A percentile compares a stretch with the other conserved stretches of the same genome.
Evolutionary conservation across 768 basidiomycete genomes (phyloP).

Genomic region (Mycena venus): DNA sequence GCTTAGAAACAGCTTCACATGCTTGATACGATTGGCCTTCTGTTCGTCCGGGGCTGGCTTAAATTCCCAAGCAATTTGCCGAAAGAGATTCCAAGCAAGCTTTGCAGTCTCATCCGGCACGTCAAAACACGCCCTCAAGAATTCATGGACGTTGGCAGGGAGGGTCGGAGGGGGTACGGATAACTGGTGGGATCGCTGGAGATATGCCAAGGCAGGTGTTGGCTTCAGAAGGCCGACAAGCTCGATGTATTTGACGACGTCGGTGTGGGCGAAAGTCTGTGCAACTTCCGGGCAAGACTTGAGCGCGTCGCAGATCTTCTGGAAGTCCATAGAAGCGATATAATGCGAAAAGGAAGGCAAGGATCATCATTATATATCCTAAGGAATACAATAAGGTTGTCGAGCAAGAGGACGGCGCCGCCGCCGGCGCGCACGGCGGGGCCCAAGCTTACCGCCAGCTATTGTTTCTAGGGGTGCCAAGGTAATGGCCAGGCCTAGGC

Average conservation of each 20-base stretch:
- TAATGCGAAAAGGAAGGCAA: neutral
- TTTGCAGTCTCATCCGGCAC: slow-evolving; percentile 11
- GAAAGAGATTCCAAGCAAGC: slow-evolving; percentile 2
- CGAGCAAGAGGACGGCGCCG: neutral
- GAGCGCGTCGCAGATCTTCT: neutral
- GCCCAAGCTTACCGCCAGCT: neutral
- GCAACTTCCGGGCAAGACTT: neutral
- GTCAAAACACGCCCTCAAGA: slow-evolving; percentile 7
- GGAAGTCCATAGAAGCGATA: neutral
- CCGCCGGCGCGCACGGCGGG: neutral
- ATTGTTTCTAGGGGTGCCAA: too few species aligned
- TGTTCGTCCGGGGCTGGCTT: slow-evolving; percentile 6
- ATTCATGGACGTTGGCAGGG: slow-evolving; percentile 11
- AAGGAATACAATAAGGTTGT: neutral
- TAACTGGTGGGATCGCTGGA: neutral
- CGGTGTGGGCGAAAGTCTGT: neutral
- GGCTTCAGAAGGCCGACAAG: slow-evolving; percentile 1
- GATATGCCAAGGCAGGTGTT: slow-evolving; percentile 9
- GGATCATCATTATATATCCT: neutral
- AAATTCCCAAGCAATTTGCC: slow-evolving; percentile 5
- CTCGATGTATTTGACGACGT: slow-evolving; percentile 12
- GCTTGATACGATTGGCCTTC: slow-evolving; percentile 14
- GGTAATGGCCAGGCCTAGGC: neutral
- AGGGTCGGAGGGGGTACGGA: neutral
- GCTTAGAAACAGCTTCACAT: slow-evolving; percentile 19